Evolutionary conservation across 768 basidiomycete species (phyloP).

Genomic region (Infundibulicybe gibba): DNA sequence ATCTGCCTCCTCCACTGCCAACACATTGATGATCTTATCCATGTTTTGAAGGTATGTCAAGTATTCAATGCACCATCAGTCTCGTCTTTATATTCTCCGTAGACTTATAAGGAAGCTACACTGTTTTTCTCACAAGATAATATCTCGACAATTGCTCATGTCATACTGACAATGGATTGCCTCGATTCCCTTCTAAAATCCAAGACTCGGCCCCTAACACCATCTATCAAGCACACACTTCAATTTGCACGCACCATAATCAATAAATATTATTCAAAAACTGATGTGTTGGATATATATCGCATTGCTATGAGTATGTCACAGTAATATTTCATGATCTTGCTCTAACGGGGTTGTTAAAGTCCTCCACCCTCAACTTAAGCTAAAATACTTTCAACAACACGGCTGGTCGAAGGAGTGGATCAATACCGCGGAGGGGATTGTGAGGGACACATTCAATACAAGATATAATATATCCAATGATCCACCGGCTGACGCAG

Average conservation of each 20-base stretch:
- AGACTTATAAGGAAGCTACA: constrained; percentile 27
- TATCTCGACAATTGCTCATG: constrained; percentile 17
- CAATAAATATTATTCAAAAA: constrained; percentile 20
- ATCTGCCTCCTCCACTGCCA: too few relatives aligned
- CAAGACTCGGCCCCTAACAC: not conserved
- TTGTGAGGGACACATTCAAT: constrained; percentile 18
- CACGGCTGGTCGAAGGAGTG: constrained; percentile 22
- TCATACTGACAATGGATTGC: constrained; percentile 31
- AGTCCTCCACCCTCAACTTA: constrained; percentile 33
- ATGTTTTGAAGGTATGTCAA: constrained; percentile 16
- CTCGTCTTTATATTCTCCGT: not conserved
- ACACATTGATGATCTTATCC: constrained; percentile 14
- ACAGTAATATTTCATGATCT: not conserved
- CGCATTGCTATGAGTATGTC: constrained; percentile 22
- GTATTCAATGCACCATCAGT: not conserved
- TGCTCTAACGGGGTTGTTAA: not conserved
- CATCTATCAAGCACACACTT: constrained; percentile 14
- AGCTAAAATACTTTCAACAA: constrained; percentile 27
- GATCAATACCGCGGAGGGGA: constrained; percentile 19
- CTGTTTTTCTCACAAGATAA: constrained; percentile 17
- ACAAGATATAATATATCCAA: not conserved
- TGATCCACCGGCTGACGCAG: too few relatives aligned
- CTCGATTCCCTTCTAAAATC: constrained; percentile 16
- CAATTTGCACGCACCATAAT: constrained; percentile 16
- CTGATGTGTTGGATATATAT: constrained; percentile 18